Evolutionary conservation across 306 rosid genomes (phyloP), one percentile per base, ranked within the genome.

Genomic region (Pyrus bretschneideri): DNA sequence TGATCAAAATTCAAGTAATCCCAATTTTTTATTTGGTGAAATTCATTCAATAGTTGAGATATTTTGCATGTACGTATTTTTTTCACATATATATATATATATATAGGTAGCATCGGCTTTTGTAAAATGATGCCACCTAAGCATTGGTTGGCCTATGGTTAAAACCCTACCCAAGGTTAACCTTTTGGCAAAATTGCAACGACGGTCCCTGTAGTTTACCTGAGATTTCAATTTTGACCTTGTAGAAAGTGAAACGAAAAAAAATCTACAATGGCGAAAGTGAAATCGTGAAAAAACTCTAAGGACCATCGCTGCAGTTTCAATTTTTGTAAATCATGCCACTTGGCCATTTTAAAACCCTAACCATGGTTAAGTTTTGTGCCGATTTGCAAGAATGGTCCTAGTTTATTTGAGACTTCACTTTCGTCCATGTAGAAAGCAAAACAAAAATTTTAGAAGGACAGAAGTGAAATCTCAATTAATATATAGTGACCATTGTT

Each of bases 151-250:
- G 23, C 69, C 61, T 18, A 21, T n/a, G 72, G 85, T 81, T 66
- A 74, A 80, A 70, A 71, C 33, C 75, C 67, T 79, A 79, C 79
- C 83, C 38, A 68, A 51, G 83, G 83, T 88, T 49, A 74, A 31
- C 31, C 70, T 73, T 83, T 73, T 76, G 21, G 55, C 0, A 3
- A 51, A 51, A 5, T 51, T 51, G 55, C 55, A 51, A 51, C 21
- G 9, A 51, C 9, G 7, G 21, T 51, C 55, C 55, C 3, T 51
- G 9, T 51, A 51, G 55, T 51, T 51, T 49, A 6, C 21, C 9
- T 6, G 21, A 51, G 55, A 51, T 51, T 51, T 51, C 21, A 51
- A 2, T 51, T 51, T 51, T 13, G 54, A 14, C 54, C 19, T 49
- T 18, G 1, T 14, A 51, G 21, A 51, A 51, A 51, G 55, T 15